Percentiles rank a stretch among this genome's conserved stretches.
Conservation (phyloP, 129 eudicot species). For the Apium graveolens region DNA sequence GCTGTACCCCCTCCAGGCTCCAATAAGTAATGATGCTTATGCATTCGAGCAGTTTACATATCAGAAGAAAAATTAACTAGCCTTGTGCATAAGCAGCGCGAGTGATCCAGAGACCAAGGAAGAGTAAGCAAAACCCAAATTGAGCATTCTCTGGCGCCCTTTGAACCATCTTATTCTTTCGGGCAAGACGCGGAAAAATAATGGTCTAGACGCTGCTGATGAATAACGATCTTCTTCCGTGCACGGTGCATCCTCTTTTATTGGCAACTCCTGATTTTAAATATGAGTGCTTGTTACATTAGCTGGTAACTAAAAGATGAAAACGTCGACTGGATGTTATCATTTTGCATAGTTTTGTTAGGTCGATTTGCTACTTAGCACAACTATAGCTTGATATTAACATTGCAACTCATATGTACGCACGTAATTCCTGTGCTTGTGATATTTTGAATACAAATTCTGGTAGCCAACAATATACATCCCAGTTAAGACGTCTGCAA, state of each 20-base stretch:
- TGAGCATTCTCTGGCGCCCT: background rate
- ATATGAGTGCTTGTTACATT: too few species aligned
- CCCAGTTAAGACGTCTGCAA: background rate
- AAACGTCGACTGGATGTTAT: background rate
- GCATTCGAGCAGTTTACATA: background rate
- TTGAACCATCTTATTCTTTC: background rate
- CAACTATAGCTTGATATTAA: background rate
- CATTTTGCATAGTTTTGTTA: background rate
- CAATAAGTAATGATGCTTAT: too few species aligned
- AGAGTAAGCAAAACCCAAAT: background rate
- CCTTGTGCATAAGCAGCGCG: background rate
- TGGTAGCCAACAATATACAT: background rate
- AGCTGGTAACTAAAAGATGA: background rate
- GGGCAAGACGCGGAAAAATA: background rate
- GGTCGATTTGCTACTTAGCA: background rate
- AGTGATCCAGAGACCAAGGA: background rate
- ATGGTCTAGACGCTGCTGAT: too few species aligned
- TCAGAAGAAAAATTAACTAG: background rate
- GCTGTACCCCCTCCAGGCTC: constrained; percentile 45
- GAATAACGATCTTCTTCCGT: background rate
- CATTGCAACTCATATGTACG: background rate
- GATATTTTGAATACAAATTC: background rate
- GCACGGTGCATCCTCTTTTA: background rate
- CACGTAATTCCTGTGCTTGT: background rate
- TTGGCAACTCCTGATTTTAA: background rate